phyloP scores from a whole-genome alignment of 139 green algal species.

The Volvox africanus region DNA sequence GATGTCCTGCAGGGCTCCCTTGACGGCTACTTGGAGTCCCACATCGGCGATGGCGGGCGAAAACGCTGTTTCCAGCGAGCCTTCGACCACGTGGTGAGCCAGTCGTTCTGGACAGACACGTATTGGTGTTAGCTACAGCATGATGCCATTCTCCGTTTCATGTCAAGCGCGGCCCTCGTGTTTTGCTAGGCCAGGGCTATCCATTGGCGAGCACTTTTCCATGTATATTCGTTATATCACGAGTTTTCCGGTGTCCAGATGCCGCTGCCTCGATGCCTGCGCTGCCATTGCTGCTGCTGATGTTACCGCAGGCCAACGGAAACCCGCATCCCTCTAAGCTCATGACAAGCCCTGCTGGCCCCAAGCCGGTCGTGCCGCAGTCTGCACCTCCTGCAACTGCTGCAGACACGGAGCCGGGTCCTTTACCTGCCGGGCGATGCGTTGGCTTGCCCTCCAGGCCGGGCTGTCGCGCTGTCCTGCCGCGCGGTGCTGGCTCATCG shows the following conservation, averaged over 20 bases:
- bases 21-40: slow-evolving; percentile 41
- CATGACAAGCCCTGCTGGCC: slow-evolving; percentile 30
- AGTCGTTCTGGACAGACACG: too few relatives aligned
- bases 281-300: too few relatives aligned
- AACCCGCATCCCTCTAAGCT: slow-evolving; percentile 42
- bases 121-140: too few relatives aligned
- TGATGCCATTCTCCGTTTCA: too few relatives aligned
- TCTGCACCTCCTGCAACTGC: slow-evolving; percentile 35
- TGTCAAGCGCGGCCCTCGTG: too few relatives aligned
- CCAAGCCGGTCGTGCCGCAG: slow-evolving; percentile 6
- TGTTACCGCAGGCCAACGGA: background rate
- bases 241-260: too few relatives aligned
- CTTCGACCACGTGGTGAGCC: slow-evolving; percentile 22
- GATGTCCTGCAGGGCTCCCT: slow-evolving; percentile 11
- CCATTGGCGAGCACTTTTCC: too few relatives aligned
- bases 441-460: background rate
- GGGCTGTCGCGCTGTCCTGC: background rate
- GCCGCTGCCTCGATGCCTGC: too few relatives aligned
- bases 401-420: background rate
- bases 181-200: too few relatives aligned
- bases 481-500: too few relatives aligned
- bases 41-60: background rate
- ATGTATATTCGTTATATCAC: too few relatives aligned
- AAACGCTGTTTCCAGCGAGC: slow-evolving; percentile 33
- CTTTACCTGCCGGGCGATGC: background rate